Base-by-base conservation (phyloP, 2,329 filamentous ascomycete genomes). In the Stagonosporopsis cucurbitacearum region DNA sequence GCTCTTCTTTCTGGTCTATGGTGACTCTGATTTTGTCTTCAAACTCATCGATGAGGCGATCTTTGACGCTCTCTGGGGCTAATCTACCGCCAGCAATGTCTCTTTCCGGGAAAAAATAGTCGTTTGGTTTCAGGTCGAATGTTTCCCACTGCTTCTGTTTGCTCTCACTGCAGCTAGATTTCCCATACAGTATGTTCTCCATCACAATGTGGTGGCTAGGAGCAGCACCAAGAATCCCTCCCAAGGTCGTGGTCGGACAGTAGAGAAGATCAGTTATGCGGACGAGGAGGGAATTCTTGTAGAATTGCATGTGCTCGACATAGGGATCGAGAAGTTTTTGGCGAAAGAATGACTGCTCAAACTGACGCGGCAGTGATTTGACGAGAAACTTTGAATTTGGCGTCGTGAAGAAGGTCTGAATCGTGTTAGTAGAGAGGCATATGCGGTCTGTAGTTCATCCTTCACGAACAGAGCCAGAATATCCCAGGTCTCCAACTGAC, bases 121-220 rank as follows among this genome's bases (percentile, higher is more conserved):
- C 84, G 20, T 82, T 84, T 0, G 89, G 89, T 67, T 92, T 92
- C 44, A 92, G 81, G 57, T 92, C 89, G 74, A 87, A 92, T 1
- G 84, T 86, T 68, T 91, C 86, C 88, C 88, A 92, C 17, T 79
- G 75, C 41, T 78, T 70, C 51, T 77, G 68, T 41, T 74, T 70
- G 9, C 68, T 67, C 50, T 79, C 77, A 12, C 78, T 74, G 13
- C 79, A 70, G 35, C 58, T 67, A 2, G 66, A 77, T 59, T 85
- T 81, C 1, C 88, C 88, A 58, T 84, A 85, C 22, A 91, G 77
- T 2, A 90, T 79, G 67, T 92, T 92, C 71, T 91, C 89, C 89
- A 92, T 92, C 65, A 92, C 80, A 57, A 92, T 88, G 67, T 91
- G 88, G 62, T 91, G 88, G 1, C 84, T 85, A 0, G 89, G 88